A percentile compares a stretch with the other conserved stretches of the same genome.
These are phyloP conservation scores for Chlamydomonas schloesseri DNA, from an alignment of 139 green algal species.

Conservation along the genomic window DNA sequence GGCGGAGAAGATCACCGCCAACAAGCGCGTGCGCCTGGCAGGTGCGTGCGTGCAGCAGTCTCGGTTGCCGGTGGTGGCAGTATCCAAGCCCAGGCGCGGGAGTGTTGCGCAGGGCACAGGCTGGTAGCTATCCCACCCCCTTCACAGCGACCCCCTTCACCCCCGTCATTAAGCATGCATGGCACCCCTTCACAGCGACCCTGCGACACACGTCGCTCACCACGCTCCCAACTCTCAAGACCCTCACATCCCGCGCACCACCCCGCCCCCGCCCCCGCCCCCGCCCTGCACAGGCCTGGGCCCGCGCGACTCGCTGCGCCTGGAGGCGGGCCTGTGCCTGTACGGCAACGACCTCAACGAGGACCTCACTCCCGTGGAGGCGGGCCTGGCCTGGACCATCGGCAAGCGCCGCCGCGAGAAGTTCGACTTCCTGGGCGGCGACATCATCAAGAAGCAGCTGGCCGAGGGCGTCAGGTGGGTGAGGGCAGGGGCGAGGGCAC, in stretches of 20 bases:
- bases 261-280: too few species aligned
- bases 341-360: slow-evolving; percentile 99
- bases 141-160: too few species aligned
- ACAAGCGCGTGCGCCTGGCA: slow-evolving; percentile 66
- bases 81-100: too few species aligned
- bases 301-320: slow-evolving; percentile 92
- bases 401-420: slow-evolving; percentile 89
- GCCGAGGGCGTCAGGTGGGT: slow-evolving; percentile 80
- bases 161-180: too few species aligned
- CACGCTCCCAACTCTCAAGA: too few species aligned
- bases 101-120: too few species aligned
- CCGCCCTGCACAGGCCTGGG: slow-evolving; percentile 83
- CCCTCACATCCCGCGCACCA: too few species aligned
- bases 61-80: too few species aligned
- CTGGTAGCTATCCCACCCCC: too few species aligned
- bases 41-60: slow-evolving; percentile 39
- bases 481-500: neutral
- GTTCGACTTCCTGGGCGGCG: slow-evolving; percentile 95
- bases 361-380: slow-evolving; percentile 95
- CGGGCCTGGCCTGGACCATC: slow-evolving; percentile 97
- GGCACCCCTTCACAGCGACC: too few species aligned
- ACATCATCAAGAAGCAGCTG: slow-evolving; percentile 96
- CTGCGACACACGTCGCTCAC: too few species aligned
- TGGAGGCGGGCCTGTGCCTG: slow-evolving; percentile 98
- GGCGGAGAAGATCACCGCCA: slow-evolving; percentile 77